Conservation (phyloP, 2,329 filamentous ascomycete genomes). For the Ceratocystis colombiana region DNA sequence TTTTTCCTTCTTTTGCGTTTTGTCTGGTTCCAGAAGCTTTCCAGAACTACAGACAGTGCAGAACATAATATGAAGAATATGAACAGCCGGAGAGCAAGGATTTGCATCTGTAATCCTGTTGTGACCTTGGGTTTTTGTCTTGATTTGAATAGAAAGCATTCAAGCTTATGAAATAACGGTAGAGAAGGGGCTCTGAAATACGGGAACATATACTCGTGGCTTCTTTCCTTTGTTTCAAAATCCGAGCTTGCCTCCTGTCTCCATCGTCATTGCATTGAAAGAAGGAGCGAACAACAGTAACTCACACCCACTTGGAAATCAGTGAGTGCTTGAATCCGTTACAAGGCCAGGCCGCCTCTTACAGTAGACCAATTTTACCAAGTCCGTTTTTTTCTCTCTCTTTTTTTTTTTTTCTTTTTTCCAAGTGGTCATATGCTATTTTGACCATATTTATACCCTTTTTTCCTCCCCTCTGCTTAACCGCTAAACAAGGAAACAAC, state of each 20-base stretch:
- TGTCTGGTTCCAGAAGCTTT: constrained; percentile 18
- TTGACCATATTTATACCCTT: neutral
- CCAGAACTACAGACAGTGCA: constrained; percentile 17
- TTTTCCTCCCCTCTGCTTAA: neutral
- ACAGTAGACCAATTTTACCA: neutral
- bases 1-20: constrained; percentile 6
- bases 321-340: neutral
- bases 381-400: neutral
- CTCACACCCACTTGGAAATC: neutral
- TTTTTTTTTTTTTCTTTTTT: neutral
- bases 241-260: neutral
- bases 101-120: neutral
- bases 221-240: constrained; percentile 12
- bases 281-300: neutral
- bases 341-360: neutral
- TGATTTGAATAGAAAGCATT: neutral
- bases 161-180: neutral
- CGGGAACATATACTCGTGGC: neutral
- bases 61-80: neutral
- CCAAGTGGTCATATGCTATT: neutral
- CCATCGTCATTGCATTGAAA: neutral
- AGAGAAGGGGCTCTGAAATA: neutral
- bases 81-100: neutral
- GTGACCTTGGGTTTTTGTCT: neutral
- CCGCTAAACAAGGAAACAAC: constrained; percentile 4